These are phyloP conservation scores for Adansonia rubrostipa DNA, from an alignment of 441 rosid species.

Conservation along the genomic window DNA sequence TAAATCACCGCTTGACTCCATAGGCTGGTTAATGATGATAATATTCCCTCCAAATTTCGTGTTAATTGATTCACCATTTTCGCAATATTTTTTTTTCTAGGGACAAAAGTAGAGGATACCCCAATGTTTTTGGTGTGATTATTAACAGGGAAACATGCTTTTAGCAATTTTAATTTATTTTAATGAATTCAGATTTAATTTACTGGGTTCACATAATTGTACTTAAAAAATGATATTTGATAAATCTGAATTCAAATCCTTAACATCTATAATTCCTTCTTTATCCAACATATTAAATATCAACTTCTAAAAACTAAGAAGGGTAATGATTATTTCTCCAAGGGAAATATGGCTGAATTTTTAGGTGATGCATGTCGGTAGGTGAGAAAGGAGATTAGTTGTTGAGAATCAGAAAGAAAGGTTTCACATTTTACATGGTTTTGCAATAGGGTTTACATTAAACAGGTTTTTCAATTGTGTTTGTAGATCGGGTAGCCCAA, in stretches of 20 bases:
- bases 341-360: background rate
- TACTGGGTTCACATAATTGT: too few relatives aligned
- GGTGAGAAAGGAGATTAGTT: constrained; percentile 19
- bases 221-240: too few relatives aligned
- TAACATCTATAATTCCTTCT: background rate
- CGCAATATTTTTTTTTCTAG: too few relatives aligned
- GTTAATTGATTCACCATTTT: too few relatives aligned
- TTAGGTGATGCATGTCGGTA: constrained; percentile 11
- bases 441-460: background rate
- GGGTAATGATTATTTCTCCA: background rate
- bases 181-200: too few relatives aligned
- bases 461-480: background rate
- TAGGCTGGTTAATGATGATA: too few relatives aligned
- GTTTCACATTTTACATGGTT: background rate
- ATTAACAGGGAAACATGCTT: background rate
- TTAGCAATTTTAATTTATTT: too few relatives aligned
- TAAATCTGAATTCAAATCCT: too few relatives aligned
- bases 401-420: background rate
- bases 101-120: background rate
- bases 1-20: too few relatives aligned
- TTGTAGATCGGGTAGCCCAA: background rate
- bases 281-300: too few relatives aligned
- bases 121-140: background rate
- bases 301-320: background rate
- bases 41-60: too few relatives aligned